phyloP scores from a whole-genome alignment of 2,329 filamentous ascomycete species.

The Emydomyces testavorans region DNA sequence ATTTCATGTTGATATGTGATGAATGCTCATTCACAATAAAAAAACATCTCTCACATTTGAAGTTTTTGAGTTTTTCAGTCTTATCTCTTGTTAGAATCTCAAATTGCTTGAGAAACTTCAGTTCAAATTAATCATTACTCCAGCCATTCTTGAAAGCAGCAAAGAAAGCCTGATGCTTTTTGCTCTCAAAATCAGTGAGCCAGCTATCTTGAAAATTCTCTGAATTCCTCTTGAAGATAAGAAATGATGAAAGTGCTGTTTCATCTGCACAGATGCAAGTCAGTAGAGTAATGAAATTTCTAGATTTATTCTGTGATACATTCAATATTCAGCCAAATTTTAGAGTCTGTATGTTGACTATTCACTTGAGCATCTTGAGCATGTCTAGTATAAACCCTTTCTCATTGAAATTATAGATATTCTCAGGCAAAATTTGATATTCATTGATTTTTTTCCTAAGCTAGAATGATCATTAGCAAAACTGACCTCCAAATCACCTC shows the following conservation, averaged over 20 bases:
- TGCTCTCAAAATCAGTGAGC: neutral
- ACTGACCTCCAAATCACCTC: neutral
- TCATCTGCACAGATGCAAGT: slow-evolving; percentile 6
- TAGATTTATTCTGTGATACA: neutral
- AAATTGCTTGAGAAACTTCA: neutral
- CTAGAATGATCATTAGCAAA: neutral
- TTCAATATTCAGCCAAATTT: neutral
- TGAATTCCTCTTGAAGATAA: slow-evolving; percentile 5
- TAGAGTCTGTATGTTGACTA: neutral
- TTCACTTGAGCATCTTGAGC: slow-evolving; percentile 2
- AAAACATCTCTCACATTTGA: neutral
- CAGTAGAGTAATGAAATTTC: slow-evolving; percentile 9
- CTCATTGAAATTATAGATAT: slow-evolving; percentile 14
- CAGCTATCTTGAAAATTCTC: slow-evolving; percentile 2
- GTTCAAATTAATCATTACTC: slow-evolving; percentile 1
- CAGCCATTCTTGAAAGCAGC: slow-evolving; percentile 3
- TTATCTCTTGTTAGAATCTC: neutral
- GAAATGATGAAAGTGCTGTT: neutral
- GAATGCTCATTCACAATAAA: slow-evolving; percentile 7
- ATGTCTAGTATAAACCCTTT: slow-evolving; percentile 9
- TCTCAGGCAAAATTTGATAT: slow-evolving; percentile 1
- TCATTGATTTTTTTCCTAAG: slow-evolving; percentile 3
- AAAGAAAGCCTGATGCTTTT: slow-evolving; percentile 4
- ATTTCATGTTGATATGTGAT: slow-evolving; percentile 11
- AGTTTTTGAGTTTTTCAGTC: neutral